Evolutionary conservation across 495 filamentous ascomycete species (phyloP), one percentile per base, ranked within the genome.

Genomic region (Antarctomyces pellizariae): DNA sequence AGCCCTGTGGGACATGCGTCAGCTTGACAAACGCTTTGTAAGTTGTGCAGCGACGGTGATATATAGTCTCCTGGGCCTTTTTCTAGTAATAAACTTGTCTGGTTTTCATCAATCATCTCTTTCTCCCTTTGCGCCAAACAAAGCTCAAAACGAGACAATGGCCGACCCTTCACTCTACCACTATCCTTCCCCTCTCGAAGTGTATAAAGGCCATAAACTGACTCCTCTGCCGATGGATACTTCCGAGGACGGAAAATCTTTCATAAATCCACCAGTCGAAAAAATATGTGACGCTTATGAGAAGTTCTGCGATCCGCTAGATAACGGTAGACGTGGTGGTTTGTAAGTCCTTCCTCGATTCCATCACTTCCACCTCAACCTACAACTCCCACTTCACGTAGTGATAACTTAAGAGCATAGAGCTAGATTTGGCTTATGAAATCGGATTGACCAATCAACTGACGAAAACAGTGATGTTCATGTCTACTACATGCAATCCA

Each of bases 401-500:
- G 2, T 8, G 11, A 13, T 14, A 25, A 24, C 24, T 13, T 8
- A 14, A 21, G n/a, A 21, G 6, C 19, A 6, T 21, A 21, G n/a
- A 21, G n/a, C 6, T 21, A 21, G n/a, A 21, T 6, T 5, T 17
- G 13, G 4, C 7, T 5, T 24, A 7, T 5, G 5, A 16, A 4
- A 6, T 7, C 6, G 24, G 6, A 24, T 3, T 6, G 22, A 10
- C 5, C 11, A 5, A 10, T 4, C 27, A 16, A 10, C 18, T 68
- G 6, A 13, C 13, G 24, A 6, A n/a, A 19, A 25, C 11, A 63
- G 59, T 37, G 79, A 90, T 44, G 47, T 82, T 4, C 80, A 90
- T 48, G 70, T 91, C 38, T 89, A 86, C 48, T 71, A 73, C 41
- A 66, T 63, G 36, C 64, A 76, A 49, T 58, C 48, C 25, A 72